Evolutionary conservation across 805 yeast genomes (phyloP), one percentile per base, ranked within the genome.

Genomic region (Yarrowia porcina): DNA sequence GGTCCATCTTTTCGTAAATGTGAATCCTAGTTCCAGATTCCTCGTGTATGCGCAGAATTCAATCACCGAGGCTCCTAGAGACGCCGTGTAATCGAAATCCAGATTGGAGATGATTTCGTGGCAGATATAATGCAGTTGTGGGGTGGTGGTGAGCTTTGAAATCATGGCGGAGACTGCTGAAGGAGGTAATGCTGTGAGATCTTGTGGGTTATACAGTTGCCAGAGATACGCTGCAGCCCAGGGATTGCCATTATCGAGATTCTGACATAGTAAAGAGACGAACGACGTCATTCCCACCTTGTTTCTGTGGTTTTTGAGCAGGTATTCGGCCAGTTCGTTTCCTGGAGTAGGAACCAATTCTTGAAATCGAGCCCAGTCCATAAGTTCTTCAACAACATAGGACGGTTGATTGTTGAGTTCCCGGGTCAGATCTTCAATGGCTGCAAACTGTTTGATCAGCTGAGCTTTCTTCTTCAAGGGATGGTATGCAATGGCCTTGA

Each of bases 171-270:
- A 38, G 2, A 39, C 3, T 1, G 39, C 21, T 2, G 49, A 6
- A 1, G 20, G 36, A 2, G 47, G 49, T 8, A 56, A 9, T 2
- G 9, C 2, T 1, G 18, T 21, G 17, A 32, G 30, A 15, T 30
- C 36, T 1, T 10, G 4, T 4, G 49, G 39, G 1, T 15, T 15
- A 30, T 39, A 28, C 30, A 38, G 23, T 10, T 28, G 21, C 61
- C 61, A 56, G 4, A 56, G 10, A 9, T 20, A 18, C 1, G 61
- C 61, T 8, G 61, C 61, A 3, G 30, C 49, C 61, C 61, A 56
- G n/a, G 61, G 61, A 11, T 56, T 56, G 2, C 49, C 61, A 0
- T 5, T 11, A 10, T 56, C 61, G 20, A 56, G 47, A 28, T 56
- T 56, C 28, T 39, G 61, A n/a, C 15, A 4, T 12, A 56, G 10